Evolutionary conservation across 441 rosid species (phyloP), one percentile per base, ranked within the genome.

Genomic region (Arabidopsis lyrata): DNA sequence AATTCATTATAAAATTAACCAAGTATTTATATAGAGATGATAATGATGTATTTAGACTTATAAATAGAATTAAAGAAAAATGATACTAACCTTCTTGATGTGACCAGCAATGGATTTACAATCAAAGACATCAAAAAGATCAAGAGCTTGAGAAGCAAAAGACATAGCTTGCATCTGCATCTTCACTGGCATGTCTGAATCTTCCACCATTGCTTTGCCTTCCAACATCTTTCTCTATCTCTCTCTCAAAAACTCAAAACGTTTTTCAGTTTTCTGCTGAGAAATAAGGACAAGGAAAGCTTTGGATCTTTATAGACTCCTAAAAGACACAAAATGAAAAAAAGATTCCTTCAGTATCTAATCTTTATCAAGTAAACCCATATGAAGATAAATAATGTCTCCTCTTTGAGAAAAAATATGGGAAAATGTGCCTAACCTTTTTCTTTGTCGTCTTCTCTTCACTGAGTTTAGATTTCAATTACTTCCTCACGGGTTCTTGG

Each of bases 121-220:
- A 73, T 93, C 95, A 27, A 78, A 10, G 41, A 93, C 95, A 78
- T 94, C 95, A 72, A 83, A 89, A 27, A 87, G 83, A 83, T 93
- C 97, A 67, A 93, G 74, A 76, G 95, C 94, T 55, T 85, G 83
- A 82, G 92, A 94, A 75, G 98, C 96, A 73, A 78, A 84, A 54
- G 85, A 80, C 99, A 94, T 86, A 41, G 97, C 97, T 59, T 87
- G 85, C 59, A 77, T 73, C 83, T 94, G 97, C 96, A 94, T 90
- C 87, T 86, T 90, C 84, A 78, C 22, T 15, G 96, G 91, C 98
- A 94, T 94, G 50, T 94, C 95, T 57, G 95, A 86, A 77, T 91
- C 98, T 72, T 94, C 87, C 31, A 91, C 80, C 83, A 84, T 58
- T 15, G 92, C 96, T 84, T 88, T 91, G 12, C 97, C 98, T 86